Evolutionary conservation across 768 basidiomycete species (phyloP), one percentile per base, ranked within the genome.

Genomic region (Pisolithus marmoratus): DNA sequence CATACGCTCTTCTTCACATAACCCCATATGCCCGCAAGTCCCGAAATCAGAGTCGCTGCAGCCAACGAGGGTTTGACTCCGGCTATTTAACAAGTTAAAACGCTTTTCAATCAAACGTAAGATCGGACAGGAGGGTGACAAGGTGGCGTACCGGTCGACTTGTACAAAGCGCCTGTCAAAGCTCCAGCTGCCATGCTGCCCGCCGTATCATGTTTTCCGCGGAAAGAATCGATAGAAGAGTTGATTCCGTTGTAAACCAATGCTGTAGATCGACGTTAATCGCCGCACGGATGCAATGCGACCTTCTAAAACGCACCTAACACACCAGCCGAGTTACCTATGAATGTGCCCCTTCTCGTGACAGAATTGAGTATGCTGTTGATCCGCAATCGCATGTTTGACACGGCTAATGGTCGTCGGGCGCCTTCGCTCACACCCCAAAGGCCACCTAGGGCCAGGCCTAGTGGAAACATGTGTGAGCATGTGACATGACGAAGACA

Each of bases 341-440:
- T 86, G 73, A 95, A 96, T 43, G 92, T 95, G 29, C 96, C 96
- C 73, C 96, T 82, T 73, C 95, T 78, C 55, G 96, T 98, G 68
- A 95, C 84, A 66, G 92, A 90, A 78, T 98, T 99, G 60, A 99
- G 80, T 55, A 99, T 74, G 68, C 92, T 94, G 73, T 98, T 99
- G 74, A 98, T 86, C 77, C 96, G 85, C 69, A 99, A 74, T 63
- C 92, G 80, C 53, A 83, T 68, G 70, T 90, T 93, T 53, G 86
- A 85, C 56, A 90, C 85, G 66, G 89, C 90, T 70, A 93, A 79
- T 58, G 87, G 91, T 72, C 91, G 79, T 67, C 79, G 77, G 66
- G 91, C 81, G 63, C 96, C 96, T 78, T 98, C 95, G 64, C 91
- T 87, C 63, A 97, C 72, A 56, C 96, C 96, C 93, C 95, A 97